Percentiles rank a stretch among this genome's conserved stretches.
Evolutionary conservation across 192 early-diverging fungal genomes (phyloP).

Genomic region (Tieghemiomyces parasiticus): DNA sequence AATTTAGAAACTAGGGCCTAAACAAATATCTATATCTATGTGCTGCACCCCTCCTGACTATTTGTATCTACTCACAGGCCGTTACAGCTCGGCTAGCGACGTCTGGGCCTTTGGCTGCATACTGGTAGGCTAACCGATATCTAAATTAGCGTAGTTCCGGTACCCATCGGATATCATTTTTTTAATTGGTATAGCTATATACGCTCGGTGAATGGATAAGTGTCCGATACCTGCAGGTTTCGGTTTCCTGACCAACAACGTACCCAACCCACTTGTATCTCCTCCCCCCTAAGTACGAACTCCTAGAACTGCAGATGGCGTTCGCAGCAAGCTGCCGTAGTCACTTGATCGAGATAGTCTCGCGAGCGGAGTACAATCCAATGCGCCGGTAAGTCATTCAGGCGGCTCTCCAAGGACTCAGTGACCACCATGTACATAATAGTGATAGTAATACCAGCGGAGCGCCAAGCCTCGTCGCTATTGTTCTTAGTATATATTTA

Average conservation of each 20-base stretch:
- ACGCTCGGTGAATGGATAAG: not conserved
- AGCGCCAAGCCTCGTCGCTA: too few relatives aligned
- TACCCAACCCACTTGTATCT: too few relatives aligned
- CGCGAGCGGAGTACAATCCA: too few relatives aligned
- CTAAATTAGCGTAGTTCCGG: not conserved
- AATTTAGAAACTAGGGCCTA: not conserved
- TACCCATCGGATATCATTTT: not conserved
- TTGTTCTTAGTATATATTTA: too few relatives aligned
- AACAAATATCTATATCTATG: not conserved
- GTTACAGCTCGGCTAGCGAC: not conserved
- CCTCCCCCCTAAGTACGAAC: not conserved
- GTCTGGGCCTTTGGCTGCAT: not conserved
- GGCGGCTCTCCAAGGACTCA: too few relatives aligned
- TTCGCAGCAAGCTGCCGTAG: too few relatives aligned
- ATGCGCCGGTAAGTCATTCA: too few relatives aligned
- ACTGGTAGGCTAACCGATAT: not conserved
- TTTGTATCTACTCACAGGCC: not conserved
- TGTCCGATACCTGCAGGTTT: not conserved
- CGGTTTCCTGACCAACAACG: too few relatives aligned
- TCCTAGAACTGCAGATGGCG: not conserved
- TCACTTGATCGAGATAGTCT: too few relatives aligned
- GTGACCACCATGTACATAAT: too few relatives aligned
- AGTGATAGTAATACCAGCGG: too few relatives aligned
- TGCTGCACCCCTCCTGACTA: not conserved
- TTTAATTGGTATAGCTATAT: not conserved